phyloP scores from a whole-genome alignment of 257 asterid genomes.

The Forsythia suspensa region DNA sequence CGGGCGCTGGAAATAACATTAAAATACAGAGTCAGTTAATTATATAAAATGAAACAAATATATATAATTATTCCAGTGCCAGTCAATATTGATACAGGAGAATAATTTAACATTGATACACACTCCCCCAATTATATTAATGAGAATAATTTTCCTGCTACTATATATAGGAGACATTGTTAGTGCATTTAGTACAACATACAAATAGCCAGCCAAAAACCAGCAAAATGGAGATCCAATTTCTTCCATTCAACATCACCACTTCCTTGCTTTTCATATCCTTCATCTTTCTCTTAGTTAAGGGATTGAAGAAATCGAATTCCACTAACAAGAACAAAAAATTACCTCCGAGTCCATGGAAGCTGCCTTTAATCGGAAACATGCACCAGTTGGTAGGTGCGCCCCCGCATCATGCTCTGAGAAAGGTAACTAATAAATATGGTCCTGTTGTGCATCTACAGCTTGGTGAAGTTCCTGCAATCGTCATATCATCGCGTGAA shows the following conservation, averaged over 20 bases:
- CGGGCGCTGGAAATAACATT: no score
- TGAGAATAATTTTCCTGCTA: no score
- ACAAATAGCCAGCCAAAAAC: background rate
- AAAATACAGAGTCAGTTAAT: no score
- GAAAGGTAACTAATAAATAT: constrained; percentile 24
- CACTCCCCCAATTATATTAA: no score
- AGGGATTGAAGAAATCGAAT: constrained; percentile 19
- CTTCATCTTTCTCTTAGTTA: constrained; percentile 16
- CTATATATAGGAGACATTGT: no score
- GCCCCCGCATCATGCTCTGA: constrained; percentile 25
- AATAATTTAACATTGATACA: no score
- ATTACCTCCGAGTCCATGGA: constrained; percentile 23
- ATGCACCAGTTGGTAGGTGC: constrained; percentile 31
- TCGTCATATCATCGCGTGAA: constrained; percentile 29
- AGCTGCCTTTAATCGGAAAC: constrained; percentile 7
- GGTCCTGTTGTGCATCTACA: constrained; percentile 37
- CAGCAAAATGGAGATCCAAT: background rate
- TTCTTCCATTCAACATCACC: background rate
- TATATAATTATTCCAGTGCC: no score
- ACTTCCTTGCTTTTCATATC: background rate
- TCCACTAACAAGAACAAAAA: background rate
- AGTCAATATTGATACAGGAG: no score
- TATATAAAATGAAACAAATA: no score
- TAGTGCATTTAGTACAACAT: background rate
- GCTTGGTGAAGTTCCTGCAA: constrained; percentile 26